phyloP scores from a whole-genome alignment of 1,284 basidiomycete species.

The Moesziomyces globuligerus region DNA sequence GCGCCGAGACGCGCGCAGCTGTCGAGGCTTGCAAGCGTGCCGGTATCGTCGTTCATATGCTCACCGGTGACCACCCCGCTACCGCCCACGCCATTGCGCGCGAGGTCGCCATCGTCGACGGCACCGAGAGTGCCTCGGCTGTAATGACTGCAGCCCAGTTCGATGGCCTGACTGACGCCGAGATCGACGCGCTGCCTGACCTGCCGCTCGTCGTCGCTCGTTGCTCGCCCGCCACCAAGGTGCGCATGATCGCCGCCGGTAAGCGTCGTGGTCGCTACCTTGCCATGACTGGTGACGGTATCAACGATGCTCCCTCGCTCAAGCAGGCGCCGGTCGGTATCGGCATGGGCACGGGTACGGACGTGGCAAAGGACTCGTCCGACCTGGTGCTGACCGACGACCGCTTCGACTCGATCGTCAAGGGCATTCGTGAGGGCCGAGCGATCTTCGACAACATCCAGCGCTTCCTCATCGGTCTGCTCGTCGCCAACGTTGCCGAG shows the following conservation, averaged over 20 bases:
- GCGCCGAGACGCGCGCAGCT: slow-evolving; percentile 57
- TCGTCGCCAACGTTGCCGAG: slow-evolving; percentile 62
- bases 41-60: slow-evolving; percentile 61
- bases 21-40: slow-evolving; percentile 58
- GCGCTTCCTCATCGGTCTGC: slow-evolving; percentile 58
- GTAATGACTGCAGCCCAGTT: slow-evolving; percentile 60
- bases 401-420: slow-evolving; percentile 58
- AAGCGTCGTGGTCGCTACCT: slow-evolving; percentile 48
- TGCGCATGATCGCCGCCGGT: slow-evolving; percentile 59
- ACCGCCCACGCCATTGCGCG: slow-evolving; percentile 58
- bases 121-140: slow-evolving; percentile 40
- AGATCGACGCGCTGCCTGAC: slow-evolving; percentile 52
- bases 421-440: slow-evolving; percentile 57
- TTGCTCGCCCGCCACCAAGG: slow-evolving; percentile 62
- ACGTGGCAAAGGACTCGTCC: slow-evolving; percentile 74
- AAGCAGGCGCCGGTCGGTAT: slow-evolving; percentile 72
- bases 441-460: slow-evolving; percentile 64
- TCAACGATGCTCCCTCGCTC: slow-evolving; percentile 74
- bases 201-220: slow-evolving; percentile 59
- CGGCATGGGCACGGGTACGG: slow-evolving; percentile 79
- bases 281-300: slow-evolving; percentile 69
- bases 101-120: slow-evolving; percentile 57
- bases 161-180: slow-evolving; percentile 50
- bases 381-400: slow-evolving; percentile 65
- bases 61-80: slow-evolving; percentile 60